Evolutionary conservation across 345 rosid genomes (phyloP).

Genomic region (Melastoma malabathricum): DNA sequence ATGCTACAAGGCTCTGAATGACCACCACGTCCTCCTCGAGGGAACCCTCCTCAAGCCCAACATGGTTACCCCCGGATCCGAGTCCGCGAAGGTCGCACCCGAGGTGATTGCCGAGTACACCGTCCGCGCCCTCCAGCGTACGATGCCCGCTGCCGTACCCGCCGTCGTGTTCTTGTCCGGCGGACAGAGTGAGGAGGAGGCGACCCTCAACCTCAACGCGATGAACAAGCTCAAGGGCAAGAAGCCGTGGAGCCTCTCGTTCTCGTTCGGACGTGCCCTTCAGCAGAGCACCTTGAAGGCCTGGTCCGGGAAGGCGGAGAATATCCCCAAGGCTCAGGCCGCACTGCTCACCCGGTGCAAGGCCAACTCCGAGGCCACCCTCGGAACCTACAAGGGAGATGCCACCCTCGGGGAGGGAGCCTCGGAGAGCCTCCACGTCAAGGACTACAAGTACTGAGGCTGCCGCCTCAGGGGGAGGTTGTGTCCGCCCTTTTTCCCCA

Average conservation of each 20-base stretch:
- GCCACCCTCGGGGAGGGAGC: constrained; percentile 70
- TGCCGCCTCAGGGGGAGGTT: neutral
- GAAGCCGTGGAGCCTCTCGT: constrained; percentile 88
- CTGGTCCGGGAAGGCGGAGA: constrained; percentile 80
- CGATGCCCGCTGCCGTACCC: constrained; percentile 85
- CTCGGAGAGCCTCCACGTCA: constrained; percentile 80
- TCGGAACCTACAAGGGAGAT: constrained; percentile 76
- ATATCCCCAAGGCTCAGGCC: constrained; percentile 46
- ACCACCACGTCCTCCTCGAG: constrained; percentile 82
- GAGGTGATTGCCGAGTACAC: constrained; percentile 80
- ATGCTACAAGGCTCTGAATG: constrained; percentile 83
- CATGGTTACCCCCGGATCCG: constrained; percentile 98
- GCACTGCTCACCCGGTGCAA: constrained; percentile 57
- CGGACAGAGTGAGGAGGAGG: constrained; percentile 96
- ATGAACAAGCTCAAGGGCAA: constrained; percentile 65
- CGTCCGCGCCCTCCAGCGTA: constrained; percentile 70
- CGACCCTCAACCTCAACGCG: constrained; percentile 73
- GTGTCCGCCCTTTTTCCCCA: neutral
- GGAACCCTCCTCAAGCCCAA: constrained; percentile 90
- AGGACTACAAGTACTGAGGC: constrained; percentile 73
- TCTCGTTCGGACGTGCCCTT: constrained; percentile 88
- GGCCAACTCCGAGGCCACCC: constrained; percentile 90
- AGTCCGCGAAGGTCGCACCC: constrained; percentile 55
- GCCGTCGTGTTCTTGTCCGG: constrained; percentile 83
- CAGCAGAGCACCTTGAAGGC: constrained; percentile 91